Evolutionary conservation across 164 flowering plant genomes (phyloP).

Genomic region (Tetracentron sinense): DNA sequence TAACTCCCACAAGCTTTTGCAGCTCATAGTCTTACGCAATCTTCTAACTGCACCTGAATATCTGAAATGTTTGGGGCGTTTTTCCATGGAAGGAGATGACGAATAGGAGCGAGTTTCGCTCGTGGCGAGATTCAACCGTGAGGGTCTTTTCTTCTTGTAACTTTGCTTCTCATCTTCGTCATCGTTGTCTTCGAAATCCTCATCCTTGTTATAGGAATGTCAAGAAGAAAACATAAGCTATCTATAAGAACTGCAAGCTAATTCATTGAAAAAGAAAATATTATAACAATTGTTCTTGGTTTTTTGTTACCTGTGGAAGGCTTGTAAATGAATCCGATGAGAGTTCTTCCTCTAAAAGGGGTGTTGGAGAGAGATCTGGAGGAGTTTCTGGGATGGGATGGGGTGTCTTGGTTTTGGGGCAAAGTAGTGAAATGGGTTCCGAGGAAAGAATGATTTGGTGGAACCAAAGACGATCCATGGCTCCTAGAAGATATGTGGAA

Average conservation of each 20-base stretch:
- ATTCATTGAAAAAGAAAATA: no score
- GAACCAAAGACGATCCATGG: slow-evolving; percentile 60
- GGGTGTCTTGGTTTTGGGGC: not conserved
- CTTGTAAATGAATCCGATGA: slow-evolving; percentile 1
- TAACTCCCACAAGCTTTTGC: slow-evolving; percentile 48
- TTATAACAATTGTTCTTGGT: not conserved
- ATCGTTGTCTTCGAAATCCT: not conserved
- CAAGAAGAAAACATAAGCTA: not conserved
- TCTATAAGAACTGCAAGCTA: no score
- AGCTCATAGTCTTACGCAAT: slow-evolving; percentile 33
- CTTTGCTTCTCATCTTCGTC: slow-evolving; percentile 3
- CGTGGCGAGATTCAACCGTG: slow-evolving; percentile 13
- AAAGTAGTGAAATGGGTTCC: slow-evolving; percentile 18
- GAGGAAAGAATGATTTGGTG: slow-evolving; percentile 41
- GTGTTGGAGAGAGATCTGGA: slow-evolving; percentile 1
- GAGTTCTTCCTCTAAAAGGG: slow-evolving; percentile 14
- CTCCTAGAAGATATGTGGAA: slow-evolving; percentile 27
- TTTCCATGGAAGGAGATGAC: slow-evolving; percentile 24
- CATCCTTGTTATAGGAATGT: not conserved
- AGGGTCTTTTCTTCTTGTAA: slow-evolving; percentile 16
- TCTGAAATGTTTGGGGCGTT: slow-evolving; percentile 5
- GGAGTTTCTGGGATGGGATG: slow-evolving; percentile 9
- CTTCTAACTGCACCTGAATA: slow-evolving; percentile 10
- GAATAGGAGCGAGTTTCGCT: slow-evolving; percentile 23
- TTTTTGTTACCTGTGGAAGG: slow-evolving; percentile 9